Evolutionary conservation across 495 filamentous ascomycete genomes (phyloP).

Genomic region (Aspergillus carlsbadensis): DNA sequence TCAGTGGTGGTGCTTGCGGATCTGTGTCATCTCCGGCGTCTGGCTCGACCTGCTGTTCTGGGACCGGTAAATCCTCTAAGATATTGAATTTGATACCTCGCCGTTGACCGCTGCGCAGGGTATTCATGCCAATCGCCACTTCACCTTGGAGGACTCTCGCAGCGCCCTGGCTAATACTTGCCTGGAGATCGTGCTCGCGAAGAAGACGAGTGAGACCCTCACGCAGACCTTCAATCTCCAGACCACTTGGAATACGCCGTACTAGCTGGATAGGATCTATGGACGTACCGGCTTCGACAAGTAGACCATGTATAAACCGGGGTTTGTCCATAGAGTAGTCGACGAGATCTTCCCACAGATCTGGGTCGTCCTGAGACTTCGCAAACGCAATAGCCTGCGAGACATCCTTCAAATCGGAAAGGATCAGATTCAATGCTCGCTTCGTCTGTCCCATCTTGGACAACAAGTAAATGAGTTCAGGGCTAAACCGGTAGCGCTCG

Average conservation of each 20-base stretch:
- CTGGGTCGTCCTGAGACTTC: conserved; percentile 84
- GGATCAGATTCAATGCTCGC: conserved; percentile 84
- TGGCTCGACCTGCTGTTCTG: neutral
- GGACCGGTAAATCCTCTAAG: conserved; percentile 30
- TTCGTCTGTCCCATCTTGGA: conserved; percentile 94
- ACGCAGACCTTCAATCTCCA: conserved; percentile 85
- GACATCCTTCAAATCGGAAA: conserved; percentile 83
- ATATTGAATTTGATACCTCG: conserved; percentile 89
- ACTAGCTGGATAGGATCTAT: conserved; percentile 90
- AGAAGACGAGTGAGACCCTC: conserved; percentile 84
- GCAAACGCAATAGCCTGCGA: conserved; percentile 90
- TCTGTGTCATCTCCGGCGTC: conserved; percentile 6
- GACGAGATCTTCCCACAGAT: conserved; percentile 92
- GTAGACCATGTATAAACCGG: conserved; percentile 83
- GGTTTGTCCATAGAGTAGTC: conserved; percentile 97
- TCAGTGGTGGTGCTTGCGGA: conserved; percentile 14
- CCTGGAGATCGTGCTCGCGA: conserved; percentile 90
- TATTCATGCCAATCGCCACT: conserved; percentile 78
- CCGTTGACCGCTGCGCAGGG: conserved; percentile 70
- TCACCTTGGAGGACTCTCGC: conserved; percentile 84
- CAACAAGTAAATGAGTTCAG: conserved; percentile 89
- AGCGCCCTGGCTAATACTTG: conserved; percentile 84
- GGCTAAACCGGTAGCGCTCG: conserved; percentile 72
- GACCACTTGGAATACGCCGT: conserved; percentile 82
- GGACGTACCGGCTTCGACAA: conserved; percentile 90